Percentiles rank a stretch among this genome's conserved stretches.
Evolutionary conservation across 306 rosid species (phyloP).

Genomic region (Lathyrus sativus): DNA sequence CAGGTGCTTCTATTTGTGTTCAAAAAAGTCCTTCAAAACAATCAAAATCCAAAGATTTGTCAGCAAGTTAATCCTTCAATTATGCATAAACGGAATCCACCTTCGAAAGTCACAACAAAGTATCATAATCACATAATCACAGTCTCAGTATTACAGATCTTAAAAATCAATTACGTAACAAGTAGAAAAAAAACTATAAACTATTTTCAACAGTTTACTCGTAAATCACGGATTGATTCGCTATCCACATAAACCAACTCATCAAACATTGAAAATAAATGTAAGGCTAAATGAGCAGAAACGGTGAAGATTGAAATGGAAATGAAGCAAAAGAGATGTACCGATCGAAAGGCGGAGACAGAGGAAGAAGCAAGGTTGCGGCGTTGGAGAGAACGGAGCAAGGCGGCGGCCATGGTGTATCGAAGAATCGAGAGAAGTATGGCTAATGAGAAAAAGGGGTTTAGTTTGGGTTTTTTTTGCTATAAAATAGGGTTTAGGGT

Average conservation of each 20-base stretch:
- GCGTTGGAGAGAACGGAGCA: slow-evolving; percentile 57
- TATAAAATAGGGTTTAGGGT: slow-evolving; percentile 14
- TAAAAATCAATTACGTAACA: background rate
- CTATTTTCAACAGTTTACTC: background rate
- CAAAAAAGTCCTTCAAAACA: background rate
- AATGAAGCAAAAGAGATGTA: slow-evolving; percentile 30
- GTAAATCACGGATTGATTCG: background rate
- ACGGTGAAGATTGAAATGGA: background rate
- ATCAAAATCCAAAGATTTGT: background rate
- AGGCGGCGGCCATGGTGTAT: slow-evolving; percentile 53
- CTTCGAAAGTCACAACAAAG: background rate
- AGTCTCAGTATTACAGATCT: background rate
- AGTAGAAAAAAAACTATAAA: background rate
- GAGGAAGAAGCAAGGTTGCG: slow-evolving; percentile 56
- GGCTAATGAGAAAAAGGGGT: background rate
- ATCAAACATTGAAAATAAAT: background rate
- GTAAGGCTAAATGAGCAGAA: background rate
- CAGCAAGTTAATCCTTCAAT: background rate
- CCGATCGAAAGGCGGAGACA: slow-evolving; percentile 58
- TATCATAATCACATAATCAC: background rate
- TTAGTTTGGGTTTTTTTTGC: background rate
- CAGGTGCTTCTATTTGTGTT: background rate
- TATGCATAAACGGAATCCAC: background rate
- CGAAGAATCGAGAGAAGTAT: background rate
- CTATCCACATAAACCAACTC: background rate